Evolutionary conservation across 2,329 filamentous ascomycete species (phyloP), one percentile per base, ranked within the genome.

Genomic region (Bipolaris oryzae): DNA sequence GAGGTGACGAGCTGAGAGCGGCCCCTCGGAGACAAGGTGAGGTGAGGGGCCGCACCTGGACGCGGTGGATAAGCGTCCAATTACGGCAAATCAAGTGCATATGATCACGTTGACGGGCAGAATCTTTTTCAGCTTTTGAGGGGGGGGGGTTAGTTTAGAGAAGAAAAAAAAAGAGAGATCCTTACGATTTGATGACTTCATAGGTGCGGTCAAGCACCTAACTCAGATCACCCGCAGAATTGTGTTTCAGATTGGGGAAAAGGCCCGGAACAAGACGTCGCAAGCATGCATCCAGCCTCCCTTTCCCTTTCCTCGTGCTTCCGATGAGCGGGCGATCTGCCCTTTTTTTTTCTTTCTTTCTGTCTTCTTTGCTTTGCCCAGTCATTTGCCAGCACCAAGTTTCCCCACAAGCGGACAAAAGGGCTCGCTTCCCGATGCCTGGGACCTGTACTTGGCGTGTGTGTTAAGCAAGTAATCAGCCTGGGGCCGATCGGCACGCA

Each of bases 211-310:
- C 49, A 60, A 51, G n/a, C 34, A 38, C 15, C 35, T 41, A 44
- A 44, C 45, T 43, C 56, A 63, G 51, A 62, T 64, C 60, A 60
- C 18, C 54, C 50, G 33, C 34, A 46, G 16, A 59, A 50, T 57
- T 48, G 57, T 55, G 58, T 59, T 62, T 60, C 64, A 61, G 25
- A 18, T 50, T 21, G 21, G 5, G 21, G 21, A 21, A 21, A 5
- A 21, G 21, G 21, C 21, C 21, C 21, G 21, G 21, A 5, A 21
- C 21, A 21, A 21, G 34, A n/a, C n/a, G n/a, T n/a, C 34, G 33
- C 28, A 11, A 35, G 50, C 50, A 42, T 20, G 48, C 31, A 13
- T 20, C 25, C 21, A n/a, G n/a, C n/a, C n/a, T n/a, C n/a, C n/a
- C n/a, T n/a, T n/a, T n/a, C n/a, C n/a, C n/a, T n/a, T n/a, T n/a